Evolutionary conservation across 176 grass and related monocot genomes (phyloP), one percentile per base, ranked within the genome.

Genomic region (Ananas comosus): DNA sequence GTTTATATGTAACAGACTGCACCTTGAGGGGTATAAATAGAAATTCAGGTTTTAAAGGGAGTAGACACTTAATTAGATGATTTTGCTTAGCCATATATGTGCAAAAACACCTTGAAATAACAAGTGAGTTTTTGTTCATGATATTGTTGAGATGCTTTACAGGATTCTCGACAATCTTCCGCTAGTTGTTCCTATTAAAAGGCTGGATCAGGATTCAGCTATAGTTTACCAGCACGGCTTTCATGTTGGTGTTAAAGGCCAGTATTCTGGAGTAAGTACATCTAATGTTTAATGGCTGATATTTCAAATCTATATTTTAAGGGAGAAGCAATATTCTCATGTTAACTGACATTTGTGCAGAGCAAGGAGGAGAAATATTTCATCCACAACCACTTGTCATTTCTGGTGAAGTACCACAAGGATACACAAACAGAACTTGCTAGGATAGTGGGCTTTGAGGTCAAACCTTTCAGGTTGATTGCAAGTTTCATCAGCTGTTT

Each of bases 91-190:
- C 33, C 7, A 42, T 42, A 42, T 42, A 42, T 42, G 33, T 6
- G 33, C 7, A 42, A 42, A 42, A 42, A 4, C 6, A 4, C 33
- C 33, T 42, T 6, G 33, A 16, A 12, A 50, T 12, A n/a, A 47
- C 12, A 21, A 9, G 64, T 64, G 52, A 42, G 33, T 56, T 25
- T 25, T n/a, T 11, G 64, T 21, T 25, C 25, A 49, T 67, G 14
- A 42, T 9, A 69, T 74, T 51, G 7, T 50, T 74, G 19, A 75
- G 11, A 53, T 83, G 7, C 21, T 51, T 64, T 12, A 24, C 73
- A 90, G 92, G 92, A 92, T 96, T 58, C 88, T 92, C 65, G 92
- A 96, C 61, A 96, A 92, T 76, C 86, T 96, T 80, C 88, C 93
- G 58, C 59, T 92, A 63, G 86, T 96, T 1, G 83, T 90, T 48